phyloP scores from a whole-genome alignment of 1,284 basidiomycete species.

The Tilletia indica region DNA sequence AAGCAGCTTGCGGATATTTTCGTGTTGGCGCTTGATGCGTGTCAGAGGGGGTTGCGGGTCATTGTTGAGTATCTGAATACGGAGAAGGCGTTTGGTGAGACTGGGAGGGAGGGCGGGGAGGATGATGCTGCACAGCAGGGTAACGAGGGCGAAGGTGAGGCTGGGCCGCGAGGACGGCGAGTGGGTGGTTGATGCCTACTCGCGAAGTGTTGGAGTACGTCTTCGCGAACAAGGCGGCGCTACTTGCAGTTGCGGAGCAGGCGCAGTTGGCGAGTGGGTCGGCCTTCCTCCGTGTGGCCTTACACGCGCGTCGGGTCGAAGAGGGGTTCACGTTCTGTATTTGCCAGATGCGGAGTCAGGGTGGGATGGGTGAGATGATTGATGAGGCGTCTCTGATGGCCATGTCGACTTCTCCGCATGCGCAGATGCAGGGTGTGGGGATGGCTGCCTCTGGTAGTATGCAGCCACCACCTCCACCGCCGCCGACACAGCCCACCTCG shows the following conservation, averaged over 20 bases:
- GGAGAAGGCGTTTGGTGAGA: neutral
- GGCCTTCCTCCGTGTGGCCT: neutral
- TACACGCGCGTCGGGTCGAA: constrained; percentile 10
- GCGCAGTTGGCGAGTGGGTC: constrained; percentile 5
- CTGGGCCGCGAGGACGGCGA: neutral
- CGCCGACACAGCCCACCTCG: too few species aligned
- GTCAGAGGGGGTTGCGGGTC: neutral
- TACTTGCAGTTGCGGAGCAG: neutral
- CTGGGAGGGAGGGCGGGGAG: too few species aligned
- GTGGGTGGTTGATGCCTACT: constrained; percentile 6
- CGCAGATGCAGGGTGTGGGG: too few species aligned
- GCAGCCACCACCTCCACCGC: too few species aligned
- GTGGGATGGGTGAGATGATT: too few species aligned
- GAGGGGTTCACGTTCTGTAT: constrained; percentile 3
- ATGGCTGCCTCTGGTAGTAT: too few species aligned
- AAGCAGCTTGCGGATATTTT: constrained; percentile 12
- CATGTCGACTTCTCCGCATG: too few species aligned
- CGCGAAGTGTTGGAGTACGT: neutral
- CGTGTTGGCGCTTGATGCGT: constrained; percentile 1
- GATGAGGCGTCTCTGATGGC: too few species aligned
- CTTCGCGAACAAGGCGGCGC: neutral
- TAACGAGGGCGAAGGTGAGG: neutral
- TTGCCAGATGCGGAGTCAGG: neutral
- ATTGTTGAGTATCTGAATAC: neutral
- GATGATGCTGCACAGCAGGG: too few species aligned